Base-by-base conservation (phyloP, 1,284 basidiomycete genomes). In the Naganishia cerealis region DNA sequence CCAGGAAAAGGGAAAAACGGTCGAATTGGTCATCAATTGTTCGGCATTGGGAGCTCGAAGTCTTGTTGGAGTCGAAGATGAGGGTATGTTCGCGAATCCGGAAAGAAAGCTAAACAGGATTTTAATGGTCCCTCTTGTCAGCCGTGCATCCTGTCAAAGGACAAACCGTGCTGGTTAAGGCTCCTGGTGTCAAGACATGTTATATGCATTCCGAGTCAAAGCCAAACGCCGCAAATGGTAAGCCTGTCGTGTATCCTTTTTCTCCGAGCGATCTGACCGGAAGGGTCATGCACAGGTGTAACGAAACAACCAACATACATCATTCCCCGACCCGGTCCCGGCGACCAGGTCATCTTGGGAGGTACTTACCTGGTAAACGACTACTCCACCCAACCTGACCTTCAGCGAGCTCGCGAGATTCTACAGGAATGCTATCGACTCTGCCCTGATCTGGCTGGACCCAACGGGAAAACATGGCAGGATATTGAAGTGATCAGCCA, bases 401-500 rank as follows among this genome's bases (percentile, higher is more conserved):
- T 79, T 0, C 71, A 78, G 59, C 71, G 77, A n/a, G 61, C 61
- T n/a, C 61, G 61, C 7, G 61, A 63, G 29, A 83, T 83, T 66
- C 72, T 83, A 21, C 67, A 75, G 58, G 75, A 75, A 33, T 79
- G 77, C 66, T 78, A 76, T 71, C 70, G 71, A 18, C 72, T 81
- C 38, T 78, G 79, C 63, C 82, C 81, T 1, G 71, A 65, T 13
- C 73, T 83, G 36, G 76, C 78, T 63, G 77, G 72, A 18, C 72
- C 71, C 13, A 71, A 73, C 62, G 74, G 58, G n/a, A 70, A 50
- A 58, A 71, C 70, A 26, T 80, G 79, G 79, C 66, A 70, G 39
- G 80, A 79, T 40, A 82, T 83, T 63, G 83, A 84, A 67, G 81
- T 89, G 26, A 76, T 87, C 33, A 78, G 79, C 16, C 86, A 87